Base-by-base conservation (phyloP, 805 yeast species). In the Candida pseudoglaebosa region DNA sequence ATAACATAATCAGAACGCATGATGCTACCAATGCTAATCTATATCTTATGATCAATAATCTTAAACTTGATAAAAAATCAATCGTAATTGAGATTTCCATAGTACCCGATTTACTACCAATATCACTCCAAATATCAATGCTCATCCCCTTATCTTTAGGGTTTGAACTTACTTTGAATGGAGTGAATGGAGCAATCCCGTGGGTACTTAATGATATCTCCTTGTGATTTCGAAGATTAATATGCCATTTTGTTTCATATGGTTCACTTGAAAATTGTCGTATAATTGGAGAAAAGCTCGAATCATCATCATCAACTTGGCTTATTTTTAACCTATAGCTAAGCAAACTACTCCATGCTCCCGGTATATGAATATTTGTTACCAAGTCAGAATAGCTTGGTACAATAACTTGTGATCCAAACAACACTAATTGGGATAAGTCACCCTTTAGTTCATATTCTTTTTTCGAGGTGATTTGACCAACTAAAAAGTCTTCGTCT, bases 161-260 rank as follows among this genome's bases (percentile, higher is more conserved):
- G 5, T 37, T 13, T 24, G 54, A 53, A 38, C 43, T 48, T n/a
- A 67, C 32, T 10, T 53, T 51, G 28, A 70, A 79, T 4, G 93
- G 89, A 2, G 80, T 73, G 50, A 62, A 84, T 2, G 90, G 91
- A 0, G 93, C 80, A 17, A 78, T 70, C 20, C 85, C 83, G 52
- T 85, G 91, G 41, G 67, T 58, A n/a, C 67, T 58, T 20, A 62
- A 32, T 15, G 41, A 44, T 5, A 61, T 24, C 15, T 26, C 24
- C 12, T 38, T 37, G 3, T 36, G 24, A 16, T 66, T 54, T 15
- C 65, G 55, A 1, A 80, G 42, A 39, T 80, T 71, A 6, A 83
- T 59, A 50, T 80, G 84, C 89, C 91, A 90, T 60, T 87, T 88
- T 0, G 87, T 73, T 55, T 90, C 96, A 48, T 65, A 72, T 1